Conservation (phyloP, 805 yeast genomes). For the Wickerhamomyces bisporus region DNA sequence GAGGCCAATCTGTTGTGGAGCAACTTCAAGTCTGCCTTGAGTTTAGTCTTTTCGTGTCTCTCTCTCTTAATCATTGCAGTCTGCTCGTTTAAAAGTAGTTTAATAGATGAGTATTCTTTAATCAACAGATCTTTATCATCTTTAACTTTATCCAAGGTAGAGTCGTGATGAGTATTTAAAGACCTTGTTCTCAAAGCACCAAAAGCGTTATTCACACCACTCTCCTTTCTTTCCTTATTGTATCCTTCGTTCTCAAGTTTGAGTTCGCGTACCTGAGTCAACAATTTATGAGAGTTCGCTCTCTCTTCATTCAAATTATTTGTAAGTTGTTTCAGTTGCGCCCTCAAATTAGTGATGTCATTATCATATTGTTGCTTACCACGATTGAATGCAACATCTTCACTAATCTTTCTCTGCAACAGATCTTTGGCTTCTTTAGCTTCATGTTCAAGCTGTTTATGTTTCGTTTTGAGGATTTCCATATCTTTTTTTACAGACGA, state of each 20-base stretch:
- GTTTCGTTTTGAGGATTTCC: conserved; percentile 18
- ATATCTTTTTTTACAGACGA: conserved; percentile 24
- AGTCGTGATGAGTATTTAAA: conserved; percentile 15
- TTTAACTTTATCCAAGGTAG: conserved; percentile 18
- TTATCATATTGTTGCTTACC: conserved; percentile 41
- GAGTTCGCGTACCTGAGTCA: conserved; percentile 22
- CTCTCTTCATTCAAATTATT: conserved; percentile 25
- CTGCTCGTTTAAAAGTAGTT: conserved; percentile 47
- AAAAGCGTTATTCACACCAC: conserved; percentile 18
- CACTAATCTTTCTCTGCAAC: conserved; percentile 37
- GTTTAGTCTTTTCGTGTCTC: conserved; percentile 34
- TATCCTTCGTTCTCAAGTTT: conserved; percentile 30
- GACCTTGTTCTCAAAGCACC: conserved; percentile 22
- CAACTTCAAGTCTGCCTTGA: conserved; percentile 53
- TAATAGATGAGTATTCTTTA: conserved; percentile 42
- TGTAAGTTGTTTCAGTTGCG: conserved; percentile 14
- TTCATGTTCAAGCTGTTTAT: conserved; percentile 40
- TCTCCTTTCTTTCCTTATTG: conserved; percentile 18
- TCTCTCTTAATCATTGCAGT: conserved; percentile 45
- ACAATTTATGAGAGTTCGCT: conserved; percentile 24
- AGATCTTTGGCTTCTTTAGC: conserved; percentile 37
- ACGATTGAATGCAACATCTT: conserved; percentile 37
- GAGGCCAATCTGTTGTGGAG: conserved; percentile 61
- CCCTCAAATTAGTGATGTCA: conserved; percentile 34
- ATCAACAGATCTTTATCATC: conserved; percentile 26